Conservation (phyloP, 768 basidiomycete species). For the Mycena floridula region DNA sequence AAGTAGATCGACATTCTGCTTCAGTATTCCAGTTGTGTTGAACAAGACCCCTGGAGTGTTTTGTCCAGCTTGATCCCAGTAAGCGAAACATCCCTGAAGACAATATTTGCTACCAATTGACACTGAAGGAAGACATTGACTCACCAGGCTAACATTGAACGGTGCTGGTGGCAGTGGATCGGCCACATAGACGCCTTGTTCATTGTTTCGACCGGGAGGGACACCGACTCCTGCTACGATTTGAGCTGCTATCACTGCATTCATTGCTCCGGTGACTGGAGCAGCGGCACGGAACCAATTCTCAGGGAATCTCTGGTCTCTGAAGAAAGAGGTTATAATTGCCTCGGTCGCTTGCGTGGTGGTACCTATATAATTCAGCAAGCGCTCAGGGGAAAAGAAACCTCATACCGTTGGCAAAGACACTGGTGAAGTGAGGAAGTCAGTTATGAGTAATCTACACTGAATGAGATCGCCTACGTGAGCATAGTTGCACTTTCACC, state of each 20-base stretch:
- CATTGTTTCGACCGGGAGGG: conserved; percentile 8
- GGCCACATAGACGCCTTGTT: conserved; percentile 8
- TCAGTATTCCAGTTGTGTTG: no score
- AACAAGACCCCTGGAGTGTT: conserved; percentile 5
- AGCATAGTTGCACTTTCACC: no score
- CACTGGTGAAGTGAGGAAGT: no score
- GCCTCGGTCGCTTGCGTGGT: conserved; percentile 8
- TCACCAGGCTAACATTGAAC: conserved; percentile 11
- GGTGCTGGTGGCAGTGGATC: conserved; percentile 10
- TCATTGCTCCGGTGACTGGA: conserved; percentile 5
- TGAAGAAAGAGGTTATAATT: conserved; percentile 8
- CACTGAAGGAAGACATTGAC: not conserved
- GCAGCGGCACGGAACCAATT: conserved; percentile 10
- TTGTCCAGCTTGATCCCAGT: conserved; percentile 4
- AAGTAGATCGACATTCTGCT: no score
- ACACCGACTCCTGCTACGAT: conserved; percentile 1
- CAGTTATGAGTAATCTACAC: no score
- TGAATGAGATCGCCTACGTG: no score
- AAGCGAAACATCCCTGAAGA: conserved; percentile 6
- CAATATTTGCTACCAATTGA: not conserved
- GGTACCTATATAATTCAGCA: conserved; percentile 8
- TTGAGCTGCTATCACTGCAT: not conserved
- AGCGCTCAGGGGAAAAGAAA: no score
- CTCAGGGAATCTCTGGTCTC: conserved; percentile 9
- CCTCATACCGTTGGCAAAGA: no score